Evolutionary conservation across 371 early-diverging fungal genomes (phyloP), one percentile per base, ranked within the genome.

Genomic region (Actinomucor elegans): DNA sequence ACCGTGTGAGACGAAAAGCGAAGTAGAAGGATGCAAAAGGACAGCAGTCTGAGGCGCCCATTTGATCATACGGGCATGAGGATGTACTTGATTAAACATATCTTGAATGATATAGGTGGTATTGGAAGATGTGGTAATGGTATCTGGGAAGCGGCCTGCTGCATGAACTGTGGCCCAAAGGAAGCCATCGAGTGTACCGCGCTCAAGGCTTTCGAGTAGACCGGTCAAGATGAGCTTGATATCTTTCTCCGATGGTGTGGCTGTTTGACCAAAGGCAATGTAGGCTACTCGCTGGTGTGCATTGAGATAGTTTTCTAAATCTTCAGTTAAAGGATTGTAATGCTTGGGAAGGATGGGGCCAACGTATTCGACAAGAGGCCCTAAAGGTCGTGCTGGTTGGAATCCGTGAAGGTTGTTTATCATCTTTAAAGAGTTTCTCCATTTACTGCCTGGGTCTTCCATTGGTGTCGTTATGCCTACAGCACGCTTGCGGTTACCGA

Each of bases 1-100:
- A 18, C 79, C 54, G 34, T 75, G 75, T 5, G 67, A 59, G 1
- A 78, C 28, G 43, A 75, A 78, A 1, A 71, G 29, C 7, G 14
- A 9, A 8, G 59, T 65, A 0, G 71, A 64, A 14, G 65, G 52
- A 26, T 78, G 75, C 0, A 52, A 28, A n/a, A 77, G 64, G 31
- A 77, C 55, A 23, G 73, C 64, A 26, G 59, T 48, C 29, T 77
- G 78, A 14, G 75, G 78, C 1, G 71, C 65, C 70, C 75, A 69
- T 28, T 26, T 27, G 1, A 33, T 26, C 15, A 28, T 18, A 14
- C 34, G 35, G 12, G 47, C 35, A 47, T 47, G 20, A 47, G 47
- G 34, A 33, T 47, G 15, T 23, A 41, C 20, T 4, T 29, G 15
- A 26, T 45, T 17, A 14, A 49, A 35, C 37, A 57, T 36, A 28